Evolutionary conservation across 2,329 filamentous ascomycete species (phyloP).

Genomic region (Diaporthe sp.): DNA sequence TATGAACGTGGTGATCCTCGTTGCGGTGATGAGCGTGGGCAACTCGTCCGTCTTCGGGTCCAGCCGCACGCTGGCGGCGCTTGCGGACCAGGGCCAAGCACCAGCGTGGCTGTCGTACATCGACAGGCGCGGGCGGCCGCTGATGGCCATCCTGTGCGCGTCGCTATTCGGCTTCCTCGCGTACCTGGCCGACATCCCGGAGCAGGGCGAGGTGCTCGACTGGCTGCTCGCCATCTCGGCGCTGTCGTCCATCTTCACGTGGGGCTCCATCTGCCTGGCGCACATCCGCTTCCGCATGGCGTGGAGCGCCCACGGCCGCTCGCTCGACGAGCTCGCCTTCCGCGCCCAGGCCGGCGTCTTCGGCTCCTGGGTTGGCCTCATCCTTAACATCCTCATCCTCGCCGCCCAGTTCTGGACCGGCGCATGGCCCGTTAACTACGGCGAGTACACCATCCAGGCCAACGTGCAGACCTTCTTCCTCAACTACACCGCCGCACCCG

Average conservation of each 20-base stretch:
- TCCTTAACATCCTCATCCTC: constrained; percentile 80
- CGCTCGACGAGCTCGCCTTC: constrained; percentile 84
- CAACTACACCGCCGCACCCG: constrained; percentile 76
- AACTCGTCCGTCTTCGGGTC: constrained; percentile 94
- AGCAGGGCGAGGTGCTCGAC: constrained; percentile 73
- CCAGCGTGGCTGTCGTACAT: constrained; percentile 83
- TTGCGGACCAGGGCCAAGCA: constrained; percentile 88
- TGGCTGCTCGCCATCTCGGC: constrained; percentile 85
- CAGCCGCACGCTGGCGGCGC: constrained; percentile 87
- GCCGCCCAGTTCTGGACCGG: constrained; percentile 90
- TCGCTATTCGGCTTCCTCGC: constrained; percentile 77
- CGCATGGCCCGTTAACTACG: constrained; percentile 76
- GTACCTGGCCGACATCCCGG: constrained; percentile 76
- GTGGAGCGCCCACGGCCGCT: constrained; percentile 77
- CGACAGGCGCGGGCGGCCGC: constrained; percentile 82
- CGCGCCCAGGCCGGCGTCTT: constrained; percentile 79
- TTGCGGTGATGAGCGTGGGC: constrained; percentile 89
- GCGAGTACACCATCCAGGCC: constrained; percentile 51
- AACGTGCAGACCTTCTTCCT: constrained; percentile 78
- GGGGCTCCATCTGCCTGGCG: constrained; percentile 86
- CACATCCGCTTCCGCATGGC: constrained; percentile 91
- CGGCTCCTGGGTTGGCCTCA: constrained; percentile 84
- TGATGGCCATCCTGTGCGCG: constrained; percentile 77
- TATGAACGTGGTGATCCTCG: constrained; percentile 95
- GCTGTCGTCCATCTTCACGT: constrained; percentile 80